Percentiles rank a stretch among this genome's conserved stretches.
These are phyloP conservation scores for Aureobasidium zeae DNA, from an alignment of 2,329 filamentous ascomycete genomes.

Conservation along the genomic window DNA sequence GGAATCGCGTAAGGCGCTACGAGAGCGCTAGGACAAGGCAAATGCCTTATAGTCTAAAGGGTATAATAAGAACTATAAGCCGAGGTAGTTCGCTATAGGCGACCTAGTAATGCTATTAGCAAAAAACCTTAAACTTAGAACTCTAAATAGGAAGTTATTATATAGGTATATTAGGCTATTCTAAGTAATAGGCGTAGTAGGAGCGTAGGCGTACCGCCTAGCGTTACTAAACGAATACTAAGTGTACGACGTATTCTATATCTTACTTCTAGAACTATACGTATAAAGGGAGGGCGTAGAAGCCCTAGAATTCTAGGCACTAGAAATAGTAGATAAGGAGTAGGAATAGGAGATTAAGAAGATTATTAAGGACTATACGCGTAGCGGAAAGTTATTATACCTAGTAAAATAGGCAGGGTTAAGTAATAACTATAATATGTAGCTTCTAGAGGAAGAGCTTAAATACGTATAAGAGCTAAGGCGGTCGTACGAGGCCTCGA, in stretches of 20 bases:
- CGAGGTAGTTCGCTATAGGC: conserved; percentile 1
- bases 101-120: no score
- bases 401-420: no score
- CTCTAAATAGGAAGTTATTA: conserved; percentile 16
- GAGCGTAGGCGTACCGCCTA: conserved; percentile 15
- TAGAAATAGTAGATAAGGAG: no score
- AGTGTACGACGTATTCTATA: conserved; percentile 18
- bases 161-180: conserved; percentile 16
- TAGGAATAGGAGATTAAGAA: no score
- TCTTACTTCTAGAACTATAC: conserved; percentile 16
- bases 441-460: no score
- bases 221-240: conserved; percentile 7
- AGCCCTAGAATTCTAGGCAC: no score
- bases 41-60: conserved; percentile 4
- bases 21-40: conserved; percentile 8
- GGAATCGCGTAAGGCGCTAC: conserved; percentile 2
- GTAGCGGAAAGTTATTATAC: no score
- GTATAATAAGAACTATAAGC: conserved; percentile 11
- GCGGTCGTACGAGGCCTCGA: no score
- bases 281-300: no score
- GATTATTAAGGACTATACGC: no score
- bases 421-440: no score
- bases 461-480: no score
- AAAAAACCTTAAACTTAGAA: conserved; percentile 15
- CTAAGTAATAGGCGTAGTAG: conserved; percentile 8